Percentiles rank a stretch among this genome's conserved stretches.
Evolutionary conservation across 345 rosid genomes (phyloP).

Genomic region (Psidium guajava): DNA sequence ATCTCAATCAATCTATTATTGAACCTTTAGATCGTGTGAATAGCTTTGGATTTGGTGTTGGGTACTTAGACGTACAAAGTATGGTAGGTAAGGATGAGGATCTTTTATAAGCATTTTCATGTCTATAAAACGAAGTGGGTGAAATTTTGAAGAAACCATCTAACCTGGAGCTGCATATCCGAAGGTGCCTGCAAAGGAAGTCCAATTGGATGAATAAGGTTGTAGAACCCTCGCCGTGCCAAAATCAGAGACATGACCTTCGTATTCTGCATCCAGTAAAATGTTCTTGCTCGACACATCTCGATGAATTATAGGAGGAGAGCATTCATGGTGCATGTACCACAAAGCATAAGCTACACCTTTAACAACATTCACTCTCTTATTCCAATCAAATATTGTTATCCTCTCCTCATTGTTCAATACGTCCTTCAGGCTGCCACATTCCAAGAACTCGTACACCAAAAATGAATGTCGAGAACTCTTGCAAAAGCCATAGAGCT

Average conservation of each 20-base stretch:
- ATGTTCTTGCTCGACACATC: not conserved
- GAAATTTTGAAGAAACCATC: not conserved
- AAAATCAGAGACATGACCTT: not conserved
- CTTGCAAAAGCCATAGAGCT: not conserved
- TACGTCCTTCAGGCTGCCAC: not conserved
- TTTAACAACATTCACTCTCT: not conserved
- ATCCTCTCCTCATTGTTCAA: slow-evolving; percentile 1
- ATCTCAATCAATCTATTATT: not conserved
- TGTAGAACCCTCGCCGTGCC: not conserved
- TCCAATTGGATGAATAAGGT: not conserved
- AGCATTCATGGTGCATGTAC: not conserved
- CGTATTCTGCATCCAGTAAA: not conserved
- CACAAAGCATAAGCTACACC: not conserved
- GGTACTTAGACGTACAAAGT: no score
- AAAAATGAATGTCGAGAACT: not conserved
- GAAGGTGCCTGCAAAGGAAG: not conserved
- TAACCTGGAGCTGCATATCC: not conserved
- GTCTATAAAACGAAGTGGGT: not conserved
- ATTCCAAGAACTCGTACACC: not conserved
- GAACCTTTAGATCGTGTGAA: not conserved
- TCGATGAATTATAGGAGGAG: not conserved
- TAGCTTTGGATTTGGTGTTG: no score
- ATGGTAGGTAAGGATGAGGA: not conserved
- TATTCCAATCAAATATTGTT: slow-evolving; percentile 3
- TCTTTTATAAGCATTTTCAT: not conserved